These are phyloP conservation scores for Elongisporangium anandrum DNA, from an alignment of 352 stramenopile genomes.

Conservation along the genomic window DNA sequence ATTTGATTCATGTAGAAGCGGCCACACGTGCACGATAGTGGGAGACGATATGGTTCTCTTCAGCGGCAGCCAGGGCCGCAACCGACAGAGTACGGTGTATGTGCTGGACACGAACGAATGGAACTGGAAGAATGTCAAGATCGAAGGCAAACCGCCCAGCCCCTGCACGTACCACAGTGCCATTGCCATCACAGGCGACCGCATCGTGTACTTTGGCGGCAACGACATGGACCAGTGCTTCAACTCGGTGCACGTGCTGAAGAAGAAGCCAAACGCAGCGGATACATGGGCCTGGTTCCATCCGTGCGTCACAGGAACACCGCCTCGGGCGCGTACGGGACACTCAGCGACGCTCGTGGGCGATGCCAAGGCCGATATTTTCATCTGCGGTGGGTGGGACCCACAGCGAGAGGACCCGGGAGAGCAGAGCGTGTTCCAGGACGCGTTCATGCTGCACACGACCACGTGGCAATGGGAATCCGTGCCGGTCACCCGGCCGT, in stretches of 20 bases:
- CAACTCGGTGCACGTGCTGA: constrained; percentile 89
- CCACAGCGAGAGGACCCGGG: constrained; percentile 59
- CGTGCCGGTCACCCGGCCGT: constrained; percentile 35
- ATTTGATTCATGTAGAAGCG: constrained; percentile 26
- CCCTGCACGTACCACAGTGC: constrained; percentile 91
- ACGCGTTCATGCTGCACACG: constrained; percentile 90
- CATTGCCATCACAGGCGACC: constrained; percentile 46
- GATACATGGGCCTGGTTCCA: constrained; percentile 87
- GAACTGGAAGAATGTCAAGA: constrained; percentile 87
- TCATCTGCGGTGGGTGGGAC: constrained; percentile 87
- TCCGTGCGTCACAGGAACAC: constrained; percentile 63
- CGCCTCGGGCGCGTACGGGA: constrained; percentile 81
- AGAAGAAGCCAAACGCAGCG: constrained; percentile 26
- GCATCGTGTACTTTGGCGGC: constrained; percentile 91
- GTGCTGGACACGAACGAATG: constrained; percentile 81
- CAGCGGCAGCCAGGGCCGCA: constrained; percentile 65
- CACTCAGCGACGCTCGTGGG: constrained; percentile 88
- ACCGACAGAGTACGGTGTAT: constrained; percentile 67
- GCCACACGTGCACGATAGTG: constrained; percentile 71
- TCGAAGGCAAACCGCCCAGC: constrained; percentile 83
- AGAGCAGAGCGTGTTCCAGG: constrained; percentile 75
- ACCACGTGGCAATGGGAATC: constrained; percentile 87
- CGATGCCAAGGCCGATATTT: constrained; percentile 86
- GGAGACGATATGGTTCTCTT: constrained; percentile 80
- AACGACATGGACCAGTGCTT: constrained; percentile 92